Percentiles rank a stretch among this genome's conserved stretches.
Conservation (phyloP, 1,284 basidiomycete genomes). For the Mycosarcoma mackinlayi region DNA sequence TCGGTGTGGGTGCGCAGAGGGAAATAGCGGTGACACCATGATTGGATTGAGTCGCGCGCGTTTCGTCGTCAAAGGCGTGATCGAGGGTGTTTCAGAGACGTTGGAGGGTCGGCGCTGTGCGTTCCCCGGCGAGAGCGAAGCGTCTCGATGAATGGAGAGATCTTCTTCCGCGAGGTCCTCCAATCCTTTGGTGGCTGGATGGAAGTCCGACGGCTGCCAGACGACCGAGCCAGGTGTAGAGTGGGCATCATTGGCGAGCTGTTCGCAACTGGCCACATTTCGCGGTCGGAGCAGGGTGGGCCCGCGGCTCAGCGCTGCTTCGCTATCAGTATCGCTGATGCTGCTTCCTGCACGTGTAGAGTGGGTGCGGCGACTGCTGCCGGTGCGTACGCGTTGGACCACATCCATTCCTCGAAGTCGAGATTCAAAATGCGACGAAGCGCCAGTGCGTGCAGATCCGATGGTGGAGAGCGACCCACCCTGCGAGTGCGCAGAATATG, state of each 20-base stretch:
- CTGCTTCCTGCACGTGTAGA: constrained; percentile 35
- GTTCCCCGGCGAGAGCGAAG: neutral
- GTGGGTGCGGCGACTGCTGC: constrained; percentile 41
- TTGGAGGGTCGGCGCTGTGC: constrained; percentile 3
- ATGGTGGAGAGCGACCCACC: constrained; percentile 48
- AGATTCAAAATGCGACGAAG: constrained; percentile 53
- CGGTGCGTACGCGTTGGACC: constrained; percentile 55
- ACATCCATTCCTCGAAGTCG: constrained; percentile 57
- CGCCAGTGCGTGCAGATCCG: constrained; percentile 48
- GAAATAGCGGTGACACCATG: constrained; percentile 52
- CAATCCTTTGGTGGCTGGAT: neutral
- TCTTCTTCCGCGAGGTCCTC: constrained; percentile 19
- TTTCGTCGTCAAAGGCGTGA: constrained; percentile 60
- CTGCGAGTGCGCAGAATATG: constrained; percentile 20
- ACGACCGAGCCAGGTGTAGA: constrained; percentile 42
- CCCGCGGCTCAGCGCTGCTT: constrained; percentile 25
- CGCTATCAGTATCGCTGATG: constrained; percentile 35
- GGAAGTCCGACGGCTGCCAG: constrained; percentile 33
- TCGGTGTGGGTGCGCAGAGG: constrained; percentile 13
- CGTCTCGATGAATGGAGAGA: too few species aligned
- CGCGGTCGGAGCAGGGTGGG: constrained; percentile 35
- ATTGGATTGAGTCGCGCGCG: constrained; percentile 52
- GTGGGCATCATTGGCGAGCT: constrained; percentile 7
- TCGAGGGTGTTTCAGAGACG: constrained; percentile 52
- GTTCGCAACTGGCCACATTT: constrained; percentile 20